Conservation (phyloP, 257 asterid genomes). For the Plantago ovata region DNA sequence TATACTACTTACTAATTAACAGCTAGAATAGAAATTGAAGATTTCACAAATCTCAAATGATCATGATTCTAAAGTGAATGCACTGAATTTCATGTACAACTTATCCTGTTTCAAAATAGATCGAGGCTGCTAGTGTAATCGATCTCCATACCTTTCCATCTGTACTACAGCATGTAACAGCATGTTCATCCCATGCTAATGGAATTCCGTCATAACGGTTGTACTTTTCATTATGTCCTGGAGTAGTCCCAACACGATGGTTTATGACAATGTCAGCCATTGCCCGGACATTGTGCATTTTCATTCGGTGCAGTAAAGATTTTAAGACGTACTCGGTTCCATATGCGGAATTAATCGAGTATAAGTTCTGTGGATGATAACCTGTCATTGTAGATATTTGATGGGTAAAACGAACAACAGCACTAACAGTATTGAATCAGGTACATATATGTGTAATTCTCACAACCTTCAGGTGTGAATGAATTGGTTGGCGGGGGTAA, state of each 20-base stretch:
- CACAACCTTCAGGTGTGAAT: conserved; percentile 72
- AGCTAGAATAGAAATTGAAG: too few relatives aligned
- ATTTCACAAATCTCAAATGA: too few relatives aligned
- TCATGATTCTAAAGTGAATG: too few relatives aligned
- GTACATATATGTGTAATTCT: conserved; percentile 5
- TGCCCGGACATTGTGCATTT: conserved; percentile 70
- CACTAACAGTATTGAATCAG: conserved; percentile 6
- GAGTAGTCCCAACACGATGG: conserved; percentile 87
- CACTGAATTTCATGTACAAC: background rate
- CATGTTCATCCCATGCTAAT: conserved; percentile 81
- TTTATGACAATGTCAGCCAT: conserved; percentile 98
- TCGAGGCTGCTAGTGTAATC: conserved; percentile 13
- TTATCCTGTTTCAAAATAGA: conserved; percentile 6
- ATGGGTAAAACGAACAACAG: conserved; percentile 9
- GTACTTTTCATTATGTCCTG: conserved; percentile 83
- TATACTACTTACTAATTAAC: conserved; percentile 7
- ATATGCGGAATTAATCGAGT: conserved; percentile 75
- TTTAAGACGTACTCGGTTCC: conserved; percentile 76
- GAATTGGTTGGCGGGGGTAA: conserved; percentile 87
- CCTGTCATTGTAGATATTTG: conserved; percentile 45
- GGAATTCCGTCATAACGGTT: conserved; percentile 97
- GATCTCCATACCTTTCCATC: conserved; percentile 99
- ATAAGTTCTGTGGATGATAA: conserved; percentile 89
- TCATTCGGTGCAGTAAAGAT: conserved; percentile 83
- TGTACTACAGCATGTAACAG: conserved; percentile 82